Evolutionary conservation across 805 yeast species (phyloP).

Genomic region (Candida boidinii): DNA sequence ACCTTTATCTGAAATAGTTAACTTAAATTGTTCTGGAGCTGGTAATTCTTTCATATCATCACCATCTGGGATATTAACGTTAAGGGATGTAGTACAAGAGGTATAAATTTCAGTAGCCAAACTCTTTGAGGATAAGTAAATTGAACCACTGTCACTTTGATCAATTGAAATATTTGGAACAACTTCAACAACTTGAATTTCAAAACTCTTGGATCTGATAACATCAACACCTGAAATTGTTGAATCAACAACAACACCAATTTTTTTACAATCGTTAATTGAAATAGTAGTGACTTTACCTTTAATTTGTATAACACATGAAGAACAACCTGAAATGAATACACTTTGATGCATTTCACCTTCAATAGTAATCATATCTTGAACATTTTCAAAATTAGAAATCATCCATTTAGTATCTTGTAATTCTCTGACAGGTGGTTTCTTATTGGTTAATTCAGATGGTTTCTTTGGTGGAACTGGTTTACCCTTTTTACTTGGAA

Average conservation of each 20-base stretch:
- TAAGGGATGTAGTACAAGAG: conserved; percentile 76
- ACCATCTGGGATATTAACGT: conserved; percentile 71
- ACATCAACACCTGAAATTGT: conserved; percentile 84
- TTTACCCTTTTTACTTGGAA: conserved; percentile 38
- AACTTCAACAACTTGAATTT: conserved; percentile 74
- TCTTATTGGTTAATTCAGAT: conserved; percentile 37
- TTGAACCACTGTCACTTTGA: conserved; percentile 77
- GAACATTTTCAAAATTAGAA: conserved; percentile 61
- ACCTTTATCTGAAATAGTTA: conserved; percentile 47
- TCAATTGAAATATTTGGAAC: conserved; percentile 83
- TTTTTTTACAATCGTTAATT: conserved; percentile 58
- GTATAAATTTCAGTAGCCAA: conserved; percentile 72
- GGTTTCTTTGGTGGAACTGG: conserved; percentile 88
- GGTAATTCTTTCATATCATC: conserved; percentile 77
- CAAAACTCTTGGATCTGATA: conserved; percentile 73
- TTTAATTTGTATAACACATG: conserved; percentile 67
- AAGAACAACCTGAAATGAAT: conserved; percentile 74
- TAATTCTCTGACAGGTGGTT: conserved; percentile 58
- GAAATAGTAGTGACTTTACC: conserved; percentile 92
- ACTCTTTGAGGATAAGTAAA: conserved; percentile 70
- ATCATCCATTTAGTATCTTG: conserved; percentile 85
- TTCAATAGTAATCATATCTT: conserved; percentile 59
- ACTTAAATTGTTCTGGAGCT: conserved; percentile 88
- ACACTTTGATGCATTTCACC: conserved; percentile 84
- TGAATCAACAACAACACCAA: conserved; percentile 75